Conservation (phyloP, 768 basidiomycete genomes). For the Trametes gibbosa region DNA sequence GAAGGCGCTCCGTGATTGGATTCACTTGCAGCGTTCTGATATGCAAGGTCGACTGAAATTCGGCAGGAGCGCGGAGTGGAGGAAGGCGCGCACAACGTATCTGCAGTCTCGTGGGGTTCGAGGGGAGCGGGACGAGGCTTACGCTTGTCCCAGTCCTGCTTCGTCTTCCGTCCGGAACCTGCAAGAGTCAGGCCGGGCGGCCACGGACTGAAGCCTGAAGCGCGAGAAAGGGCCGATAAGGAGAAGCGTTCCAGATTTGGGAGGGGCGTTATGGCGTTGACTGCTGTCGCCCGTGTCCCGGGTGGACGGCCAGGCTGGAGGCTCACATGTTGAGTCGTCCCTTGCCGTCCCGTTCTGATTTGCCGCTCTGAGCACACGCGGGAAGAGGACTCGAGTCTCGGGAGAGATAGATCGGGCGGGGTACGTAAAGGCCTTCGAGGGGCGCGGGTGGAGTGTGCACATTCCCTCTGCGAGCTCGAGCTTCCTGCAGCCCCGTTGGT, state of each 20-base stretch:
- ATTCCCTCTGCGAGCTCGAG: conserved; percentile 13
- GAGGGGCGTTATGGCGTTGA: neutral
- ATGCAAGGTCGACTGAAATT: conserved; percentile 3
- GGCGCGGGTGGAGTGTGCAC: conserved; percentile 11
- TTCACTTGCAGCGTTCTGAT: conserved; percentile 16
- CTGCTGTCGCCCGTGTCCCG: neutral
- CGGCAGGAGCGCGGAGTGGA: neutral
- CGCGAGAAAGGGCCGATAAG: conserved; percentile 9
- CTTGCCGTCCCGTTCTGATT: conserved; percentile 8
- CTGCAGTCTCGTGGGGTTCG: conserved; percentile 3
- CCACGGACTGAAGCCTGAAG: conserved; percentile 8
- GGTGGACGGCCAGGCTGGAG: neutral
- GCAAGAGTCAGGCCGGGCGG: neutral
- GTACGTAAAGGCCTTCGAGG: conserved; percentile 14
- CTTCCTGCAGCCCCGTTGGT: conserved; percentile 7
- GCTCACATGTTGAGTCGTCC: conserved; percentile 11
- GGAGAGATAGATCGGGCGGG: conserved; percentile 3
- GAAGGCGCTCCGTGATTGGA: conserved; percentile 15
- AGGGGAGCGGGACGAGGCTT: neutral
- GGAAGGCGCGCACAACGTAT: conserved; percentile 9
- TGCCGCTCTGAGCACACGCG: conserved; percentile 6
- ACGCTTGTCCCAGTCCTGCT: neutral
- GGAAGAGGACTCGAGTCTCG: neutral
- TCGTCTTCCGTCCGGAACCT: neutral
- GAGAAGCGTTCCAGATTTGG: neutral